phyloP scores from a whole-genome alignment of 2,329 filamentous ascomycete genomes.

The Podosphaera leucotricha region DNA sequence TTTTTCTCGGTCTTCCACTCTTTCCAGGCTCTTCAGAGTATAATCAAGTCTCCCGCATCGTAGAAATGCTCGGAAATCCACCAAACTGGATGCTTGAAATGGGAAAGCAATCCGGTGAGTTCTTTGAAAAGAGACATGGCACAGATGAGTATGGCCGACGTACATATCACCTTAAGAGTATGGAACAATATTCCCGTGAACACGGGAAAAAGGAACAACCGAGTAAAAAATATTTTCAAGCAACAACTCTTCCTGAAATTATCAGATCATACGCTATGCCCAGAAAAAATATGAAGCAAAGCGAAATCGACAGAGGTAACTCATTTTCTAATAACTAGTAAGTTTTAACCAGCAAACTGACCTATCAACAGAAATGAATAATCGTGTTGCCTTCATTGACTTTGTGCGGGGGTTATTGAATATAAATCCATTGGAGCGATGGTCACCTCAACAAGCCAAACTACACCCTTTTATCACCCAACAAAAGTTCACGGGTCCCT shows the following conservation, averaged over 20 bases:
- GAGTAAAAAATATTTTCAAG: conserved; percentile 98
- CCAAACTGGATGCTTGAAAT: conserved; percentile 99
- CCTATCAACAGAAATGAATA: conserved; percentile 65
- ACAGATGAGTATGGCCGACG: conserved; percentile 81
- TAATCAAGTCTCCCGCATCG: conserved; percentile 90
- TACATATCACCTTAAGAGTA: conserved; percentile 78
- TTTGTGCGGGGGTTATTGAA: conserved; percentile 84
- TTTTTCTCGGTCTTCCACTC: conserved; percentile 80
- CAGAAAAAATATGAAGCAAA: conserved; percentile 96
- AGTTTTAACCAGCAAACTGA: conserved; percentile 2
- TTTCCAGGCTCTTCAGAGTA: conserved; percentile 98
- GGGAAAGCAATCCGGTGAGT: conserved; percentile 91
- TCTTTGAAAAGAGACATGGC: conserved; percentile 68
- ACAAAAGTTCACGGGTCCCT: conserved; percentile 86
- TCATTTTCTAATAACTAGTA: conserved; percentile 4
- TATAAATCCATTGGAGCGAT: conserved; percentile 87
- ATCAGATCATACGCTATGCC: conserved; percentile 98
- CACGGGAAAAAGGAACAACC: conserved; percentile 94
- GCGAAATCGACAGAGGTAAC: conserved; percentile 84
- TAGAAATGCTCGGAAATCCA: conserved; percentile 91
- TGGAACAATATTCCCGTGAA: conserved; percentile 94
- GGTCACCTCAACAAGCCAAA: conserved; percentile 95
- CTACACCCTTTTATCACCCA: conserved; percentile 97
- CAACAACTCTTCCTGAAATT: conserved; percentile 81
- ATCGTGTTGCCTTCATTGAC: conserved; percentile 90